Base-by-base conservation (phyloP, 805 yeast genomes). In the Starmera pachycereana region DNA sequence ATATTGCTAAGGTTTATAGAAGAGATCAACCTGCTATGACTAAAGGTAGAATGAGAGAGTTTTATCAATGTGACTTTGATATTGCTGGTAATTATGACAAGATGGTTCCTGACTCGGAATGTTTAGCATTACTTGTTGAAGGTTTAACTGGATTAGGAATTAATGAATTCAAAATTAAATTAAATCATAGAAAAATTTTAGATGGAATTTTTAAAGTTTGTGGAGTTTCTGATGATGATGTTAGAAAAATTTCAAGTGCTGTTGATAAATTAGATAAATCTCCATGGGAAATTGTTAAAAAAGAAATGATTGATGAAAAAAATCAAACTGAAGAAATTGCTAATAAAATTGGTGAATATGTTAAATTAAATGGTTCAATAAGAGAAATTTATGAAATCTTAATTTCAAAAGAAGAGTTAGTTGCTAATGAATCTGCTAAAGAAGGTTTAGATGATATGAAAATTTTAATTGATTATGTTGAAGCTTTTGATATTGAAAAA, bases 21-120 rank as follows among this genome's bases (percentile, higher is more conserved):
- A 83, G 99, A 66, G 99, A 92, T 61, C 99, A 92, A 65, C 99
- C 99, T 6, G 99, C 99, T 8, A 92, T 92, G 98, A 90, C 97
- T 38, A 92, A 92, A 65, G 99, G 99, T 45, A 78, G 99, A 65
- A 92, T 92, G 98, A 84, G 99, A 74, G 99, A 92, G 65, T 92
- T 92, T 57, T 92, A 92, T 63, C 99, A 92, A 67, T 92, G 99
- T 70, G 99, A 92, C 67, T 85, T 92, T 54, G 99, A 92, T 62
- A 71, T 92, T 56, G 99, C 99, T 18, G 99, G 99, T 39, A 63
- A 61, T 42, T 90, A 83, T 60, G 98, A 92, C 55, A 55, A 79
- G 27, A 92, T 92, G 98, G 92, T 92, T 36, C 95, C 98, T 19
- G 99, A 92, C 60, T 78, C 97, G 8, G 99, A 92, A 66, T 70